Percentiles rank a stretch among this genome's conserved stretches.
These are phyloP conservation scores for Oryza meyeriana DNA, from an alignment of 176 grass and related monocot genomes.

Conservation along the genomic window DNA sequence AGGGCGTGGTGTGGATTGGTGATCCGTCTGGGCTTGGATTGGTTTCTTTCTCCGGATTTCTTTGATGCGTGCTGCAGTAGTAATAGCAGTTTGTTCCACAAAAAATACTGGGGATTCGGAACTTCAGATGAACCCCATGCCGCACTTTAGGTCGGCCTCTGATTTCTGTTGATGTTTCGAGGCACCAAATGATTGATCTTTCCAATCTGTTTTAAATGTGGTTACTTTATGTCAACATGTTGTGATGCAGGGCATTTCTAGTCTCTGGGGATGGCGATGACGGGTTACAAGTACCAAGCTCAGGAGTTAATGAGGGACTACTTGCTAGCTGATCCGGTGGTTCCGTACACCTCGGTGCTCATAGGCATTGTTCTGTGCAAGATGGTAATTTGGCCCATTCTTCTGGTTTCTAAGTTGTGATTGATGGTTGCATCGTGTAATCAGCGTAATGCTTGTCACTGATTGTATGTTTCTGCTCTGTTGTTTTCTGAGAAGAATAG, in stretches of 20 bases:
- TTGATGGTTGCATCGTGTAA: conserved; percentile 8
- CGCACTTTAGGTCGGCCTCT: neutral
- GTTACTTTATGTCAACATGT: neutral
- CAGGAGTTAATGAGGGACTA: conserved; percentile 70
- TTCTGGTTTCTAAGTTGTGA: neutral
- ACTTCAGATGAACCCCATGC: neutral
- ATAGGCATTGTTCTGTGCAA: conserved; percentile 77
- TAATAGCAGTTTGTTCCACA: neutral
- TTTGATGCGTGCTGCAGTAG: neutral
- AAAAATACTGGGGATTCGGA: neutral
- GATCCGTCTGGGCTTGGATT: neutral
- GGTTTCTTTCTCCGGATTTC: neutral
- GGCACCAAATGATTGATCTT: conserved; percentile 2
- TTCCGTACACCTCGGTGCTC: conserved; percentile 71
- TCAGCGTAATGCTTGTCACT: neutral
- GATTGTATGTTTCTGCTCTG: neutral
- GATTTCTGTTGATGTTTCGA: neutral
- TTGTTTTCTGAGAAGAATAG: neutral
- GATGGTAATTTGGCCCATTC: conserved; percentile 57
- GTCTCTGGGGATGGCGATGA: conserved; percentile 41
- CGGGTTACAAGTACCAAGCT: conserved; percentile 64
- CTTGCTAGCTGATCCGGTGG: conserved; percentile 69
- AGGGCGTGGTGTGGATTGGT: neutral
- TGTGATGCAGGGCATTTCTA: conserved; percentile 32
- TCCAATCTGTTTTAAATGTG: neutral